Percentiles rank a stretch among this genome's conserved stretches.
These are phyloP conservation scores for Aspergillus amoenus DNA, from an alignment of 2,329 filamentous ascomycete species.

Conservation along the genomic window DNA sequence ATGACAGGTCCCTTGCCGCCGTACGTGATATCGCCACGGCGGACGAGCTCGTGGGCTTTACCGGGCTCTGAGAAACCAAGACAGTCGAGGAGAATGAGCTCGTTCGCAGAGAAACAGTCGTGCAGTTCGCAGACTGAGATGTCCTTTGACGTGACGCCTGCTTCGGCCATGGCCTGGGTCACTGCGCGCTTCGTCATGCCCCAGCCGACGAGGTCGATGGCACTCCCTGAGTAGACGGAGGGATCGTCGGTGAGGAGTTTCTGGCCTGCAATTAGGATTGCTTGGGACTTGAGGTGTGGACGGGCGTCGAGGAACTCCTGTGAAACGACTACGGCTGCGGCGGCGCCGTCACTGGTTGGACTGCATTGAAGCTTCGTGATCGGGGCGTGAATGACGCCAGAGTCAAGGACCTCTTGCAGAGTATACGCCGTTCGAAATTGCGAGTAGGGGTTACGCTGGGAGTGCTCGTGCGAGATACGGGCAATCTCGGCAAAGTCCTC, in stretches of 20 bases:
- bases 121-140: conserved; percentile 88
- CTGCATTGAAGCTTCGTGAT: conserved; percentile 97
- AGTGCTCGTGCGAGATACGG: conserved; percentile 89
- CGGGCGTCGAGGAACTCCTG: conserved; percentile 83
- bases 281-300: conserved; percentile 76
- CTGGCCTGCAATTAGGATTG: conserved; percentile 85
- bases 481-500: conserved; percentile 95
- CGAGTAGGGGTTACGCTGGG: conserved; percentile 88
- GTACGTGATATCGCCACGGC: conserved; percentile 86
- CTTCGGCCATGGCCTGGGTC: conserved; percentile 66
- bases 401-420: conserved; percentile 73
- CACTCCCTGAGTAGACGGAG: conserved; percentile 71
- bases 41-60: conserved; percentile 91
- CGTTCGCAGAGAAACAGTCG: conserved; percentile 97
- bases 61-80: conserved; percentile 75
- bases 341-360: conserved; percentile 89
- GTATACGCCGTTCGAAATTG: conserved; percentile 94
- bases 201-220: conserved; percentile 88
- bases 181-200: conserved; percentile 76
- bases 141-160: conserved; percentile 63
- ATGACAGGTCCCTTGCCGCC: conserved; percentile 71
- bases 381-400: conserved; percentile 77
- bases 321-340: conserved; percentile 84
- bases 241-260: conserved; percentile 79
- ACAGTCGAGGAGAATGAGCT: conserved; percentile 87